Evolutionary conservation across 164 flowering plant species (phyloP), one percentile per base, ranked within the genome.

Genomic region (Taxillus chinensis): DNA sequence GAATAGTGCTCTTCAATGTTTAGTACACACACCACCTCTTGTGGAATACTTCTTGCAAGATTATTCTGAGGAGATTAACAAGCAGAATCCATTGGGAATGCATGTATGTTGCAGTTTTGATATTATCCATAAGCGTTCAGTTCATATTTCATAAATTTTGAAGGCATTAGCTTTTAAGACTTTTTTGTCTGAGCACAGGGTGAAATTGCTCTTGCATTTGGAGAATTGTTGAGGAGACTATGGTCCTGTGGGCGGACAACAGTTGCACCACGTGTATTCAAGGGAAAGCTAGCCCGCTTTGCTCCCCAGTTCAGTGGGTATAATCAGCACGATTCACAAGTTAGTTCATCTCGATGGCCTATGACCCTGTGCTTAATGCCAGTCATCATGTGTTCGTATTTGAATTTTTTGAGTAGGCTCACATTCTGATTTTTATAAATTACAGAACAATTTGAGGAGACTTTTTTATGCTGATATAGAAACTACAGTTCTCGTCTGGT

Each of bases 291-390:
- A 57, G 84, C 90, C 65, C 89, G 90, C 17, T 95, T 91, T 82
- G 99, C 99, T 65, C 96, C 99, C 8, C 98, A 95, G 71, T 95
- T 95, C 73, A 95, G 99, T 75, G 99, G 98, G 16, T 95, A 87
- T 75, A 91, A 86, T 59, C 99, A 95, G 77, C 99, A 91, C 74
- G 99, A 95, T 83, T 91, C 99, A 64, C 98, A 95, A 70, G 99
- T 95, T 62, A 71, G 85, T 80, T 60, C 16, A 57, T 13, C 48
- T 17, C 11, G 0, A 57, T 57, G n/a, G 1, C 60, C 4, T 0
- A 17, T 55, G 11, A 4, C 27, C 3, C 45, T 58, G 17, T 12
- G 4, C 37, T 5, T 54, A 54, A 54, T 54, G 57, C 39, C 27
- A 27, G 27, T 27, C 2, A 2, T 54, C 10, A 17, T 5, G 14